These are phyloP conservation scores for Colletotrichum zoysiae DNA, from an alignment of 2,329 filamentous ascomycete species.

Conservation along the genomic window DNA sequence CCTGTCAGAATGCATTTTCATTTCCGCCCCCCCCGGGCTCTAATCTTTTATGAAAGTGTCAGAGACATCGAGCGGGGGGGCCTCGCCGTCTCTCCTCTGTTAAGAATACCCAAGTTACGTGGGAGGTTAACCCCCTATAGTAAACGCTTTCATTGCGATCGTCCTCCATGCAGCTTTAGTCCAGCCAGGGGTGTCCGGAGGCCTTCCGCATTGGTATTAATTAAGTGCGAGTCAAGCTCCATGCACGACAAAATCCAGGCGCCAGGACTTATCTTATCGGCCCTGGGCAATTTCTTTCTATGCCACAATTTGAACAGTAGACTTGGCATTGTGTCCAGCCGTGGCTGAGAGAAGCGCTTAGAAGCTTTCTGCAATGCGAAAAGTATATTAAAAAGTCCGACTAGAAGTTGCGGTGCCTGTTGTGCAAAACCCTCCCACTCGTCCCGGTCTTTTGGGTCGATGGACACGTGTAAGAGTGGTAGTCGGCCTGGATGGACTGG, in stretches of 20 bases:
- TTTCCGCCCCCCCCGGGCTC: not conserved
- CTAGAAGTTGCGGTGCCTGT: too few species aligned
- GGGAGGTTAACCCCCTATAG: not conserved
- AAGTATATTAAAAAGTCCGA: not conserved
- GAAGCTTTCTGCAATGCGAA: too few species aligned
- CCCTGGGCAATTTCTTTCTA: not conserved
- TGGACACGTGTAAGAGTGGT: not conserved
- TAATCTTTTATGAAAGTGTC: conserved; percentile 20
- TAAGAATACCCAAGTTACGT: not conserved
- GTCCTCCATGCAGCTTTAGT: conserved; percentile 7
- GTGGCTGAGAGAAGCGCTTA: not conserved
- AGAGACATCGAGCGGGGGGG: conserved; percentile 18
- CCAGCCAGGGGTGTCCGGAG: not conserved
- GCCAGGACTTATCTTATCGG: too few species aligned
- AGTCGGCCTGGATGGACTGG: not conserved
- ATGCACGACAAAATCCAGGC: not conserved
- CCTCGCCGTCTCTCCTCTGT: not conserved
- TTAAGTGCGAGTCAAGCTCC: conserved; percentile 25
- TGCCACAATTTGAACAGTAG: not conserved
- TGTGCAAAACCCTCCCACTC: too few species aligned
- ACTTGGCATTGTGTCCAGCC: not conserved
- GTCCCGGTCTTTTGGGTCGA: not conserved
- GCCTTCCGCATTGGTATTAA: not conserved
- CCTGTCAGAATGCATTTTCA: not conserved
- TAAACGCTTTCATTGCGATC: conserved; percentile 33